Evolutionary conservation across 495 filamentous ascomycete species (phyloP), one percentile per base, ranked within the genome.

Genomic region (Articulospora tetracladia): DNA sequence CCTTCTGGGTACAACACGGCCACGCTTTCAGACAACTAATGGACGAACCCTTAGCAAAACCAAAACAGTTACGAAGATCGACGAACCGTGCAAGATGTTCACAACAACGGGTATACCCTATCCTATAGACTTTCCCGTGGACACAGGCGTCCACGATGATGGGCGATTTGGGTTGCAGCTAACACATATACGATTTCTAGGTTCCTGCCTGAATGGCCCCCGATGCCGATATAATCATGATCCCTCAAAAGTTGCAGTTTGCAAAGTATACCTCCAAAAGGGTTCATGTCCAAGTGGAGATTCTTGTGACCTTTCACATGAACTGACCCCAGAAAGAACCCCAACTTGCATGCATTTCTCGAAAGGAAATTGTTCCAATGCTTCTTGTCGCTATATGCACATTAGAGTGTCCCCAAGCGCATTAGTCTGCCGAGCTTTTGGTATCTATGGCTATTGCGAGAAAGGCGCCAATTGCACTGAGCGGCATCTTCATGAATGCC

Each of bases 261-360:
- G 94, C 85, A 91, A 87, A 69, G 85, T 87, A 57, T 96, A 87
- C 70, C 81, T 97, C 55, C 80, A 86, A 59, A 90, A 87, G 74
- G 89, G 89, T 69, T 78, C 84, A 63, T 98, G 94, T 76, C 76
- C 77, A 57, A 83, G 83, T 73, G 92, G 92, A 72, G 85, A 86
- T 67, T 81, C 82, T 70, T 98, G 94, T 78, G 92, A 97, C 74
- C 82, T 98, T 57, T 97, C 94, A 61, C 94, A 98, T 82, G 89
- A 93, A 36, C 80, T 91, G 46, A 91, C 84, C 59, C 86, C 92
- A 64, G 83, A 97, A 72, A 84, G 92, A 70, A 90, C 90, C 59
- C 91, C 94, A 61, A 79, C 87, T 49, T 98, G 94, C 76, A 69
- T 93, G 73, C 91, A 96, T 77, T 97, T 94, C 76, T 81, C 91